Base-by-base conservation (phyloP, 2,329 filamentous ascomycete genomes). In the Neofusicoccum umdonicola region DNA sequence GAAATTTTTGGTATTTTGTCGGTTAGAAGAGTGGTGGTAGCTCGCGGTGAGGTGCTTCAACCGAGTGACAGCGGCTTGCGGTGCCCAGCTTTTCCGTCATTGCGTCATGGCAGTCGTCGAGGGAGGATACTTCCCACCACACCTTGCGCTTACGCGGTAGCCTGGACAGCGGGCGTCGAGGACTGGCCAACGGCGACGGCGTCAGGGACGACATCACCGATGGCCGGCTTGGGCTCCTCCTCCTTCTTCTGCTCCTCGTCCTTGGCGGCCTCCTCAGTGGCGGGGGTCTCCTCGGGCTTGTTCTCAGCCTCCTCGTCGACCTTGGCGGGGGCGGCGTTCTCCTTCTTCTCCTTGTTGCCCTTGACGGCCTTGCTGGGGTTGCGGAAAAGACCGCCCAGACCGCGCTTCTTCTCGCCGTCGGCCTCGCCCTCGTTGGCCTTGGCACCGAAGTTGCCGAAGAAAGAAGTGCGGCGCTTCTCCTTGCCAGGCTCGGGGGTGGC, bases 391-490 rank as follows among this genome's bases (percentile, higher is more conserved):
- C 71, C 71, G 61, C 68, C 68, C 37, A 74, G 68, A 63, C 71
- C 72, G 61, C 68, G 67, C 63, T 66, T 68, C 62, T 70, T 68
- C 70, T 74, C 72, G 58, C 54, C 54, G 57, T 70, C 66, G 45
- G 66, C 61, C 65, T 73, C 73, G 37, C 68, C 71, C 67, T 83
- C 81, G 74, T 82, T 83, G 77, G 84, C 83, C 79, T 83, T 84
- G 66, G 70, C 76, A 54, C 70, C 71, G 66, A 79, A 74, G 68
- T 76, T 82, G 69, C 81, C 81, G 74, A 86, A 86, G 74, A 81
- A 80, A 71, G 83, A 86, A 71, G 79, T 81, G 72, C 79, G 81
- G 69, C 80, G 82, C 77, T 82, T 81, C 68, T 80, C 77, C 73
- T 81, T 80, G 78, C 74, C 35, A n/a, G 76, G 72, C 74, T 69